Percentiles rank a stretch among this genome's conserved stretches.
Conservation (phyloP, 495 filamentous ascomycete species). For the Massariosphaeria phaeospora region DNA sequence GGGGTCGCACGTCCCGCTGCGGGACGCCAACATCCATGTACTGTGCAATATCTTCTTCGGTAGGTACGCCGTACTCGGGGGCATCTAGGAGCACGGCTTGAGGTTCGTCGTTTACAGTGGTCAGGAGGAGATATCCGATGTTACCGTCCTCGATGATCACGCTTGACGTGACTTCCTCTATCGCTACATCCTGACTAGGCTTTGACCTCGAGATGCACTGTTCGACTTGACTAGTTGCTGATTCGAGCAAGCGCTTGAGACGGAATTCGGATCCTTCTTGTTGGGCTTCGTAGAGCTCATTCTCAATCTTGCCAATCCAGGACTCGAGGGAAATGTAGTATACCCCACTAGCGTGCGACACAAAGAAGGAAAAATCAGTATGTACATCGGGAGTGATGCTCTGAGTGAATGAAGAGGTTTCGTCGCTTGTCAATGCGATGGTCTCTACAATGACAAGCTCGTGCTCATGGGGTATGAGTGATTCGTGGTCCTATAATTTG, state of each 20-base stretch:
- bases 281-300: constrained; percentile 62
- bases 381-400: constrained; percentile 56
- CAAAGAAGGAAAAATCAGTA: constrained; percentile 72
- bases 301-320: constrained; percentile 72
- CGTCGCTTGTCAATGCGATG: constrained; percentile 3
- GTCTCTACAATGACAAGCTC: constrained; percentile 41
- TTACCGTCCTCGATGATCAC: constrained; percentile 67
- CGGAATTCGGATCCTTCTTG: constrained; percentile 67
- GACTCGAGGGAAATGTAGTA: constrained; percentile 64
- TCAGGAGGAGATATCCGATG: constrained; percentile 74
- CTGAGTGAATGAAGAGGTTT: constrained; percentile 11
- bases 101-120: constrained; percentile 58
- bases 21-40: background rate
- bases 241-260: constrained; percentile 62
- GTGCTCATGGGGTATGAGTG: too few relatives aligned
- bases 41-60: constrained; percentile 28
- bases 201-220: constrained; percentile 47
- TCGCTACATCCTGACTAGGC: constrained; percentile 38
- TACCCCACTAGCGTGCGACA: constrained; percentile 67
- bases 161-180: constrained; percentile 42
- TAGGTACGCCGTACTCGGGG: constrained; percentile 43
- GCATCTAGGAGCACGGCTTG: constrained; percentile 63
- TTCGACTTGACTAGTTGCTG: constrained; percentile 57
- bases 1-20: constrained; percentile 52
- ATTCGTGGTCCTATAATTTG: too few relatives aligned